Evolutionary conservation across 345 rosid species (phyloP), one percentile per base, ranked within the genome.

Genomic region (Dimocarpus longan): DNA sequence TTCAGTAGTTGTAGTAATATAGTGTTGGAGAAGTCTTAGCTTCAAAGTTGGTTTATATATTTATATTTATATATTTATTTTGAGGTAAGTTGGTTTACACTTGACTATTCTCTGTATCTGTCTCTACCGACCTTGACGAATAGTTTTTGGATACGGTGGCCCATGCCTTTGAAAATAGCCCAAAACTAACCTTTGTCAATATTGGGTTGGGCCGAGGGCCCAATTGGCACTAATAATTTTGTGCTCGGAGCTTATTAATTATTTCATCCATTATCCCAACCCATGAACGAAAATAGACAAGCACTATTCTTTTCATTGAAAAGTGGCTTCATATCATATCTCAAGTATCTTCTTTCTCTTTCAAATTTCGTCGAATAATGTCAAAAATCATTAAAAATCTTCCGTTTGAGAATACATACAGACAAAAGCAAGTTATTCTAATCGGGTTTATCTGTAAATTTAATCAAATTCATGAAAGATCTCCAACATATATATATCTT

Each of bases 21-120:
- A 11, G 18, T 0, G 22, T 59, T 10, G 32, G 73, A 56, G 39
- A 26, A 77, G 62, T 44, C 80, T 60, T 70, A 1, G 70, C 75
- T 60, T 78, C 75, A 10, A 78, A 78, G 75, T 62, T 44, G 67
- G 80, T 39, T 22, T 22, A 65, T n/a, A 10, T 42, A 26, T 26
- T 0, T 26, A 26, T 26, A 26, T 26, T 0, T 26, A 26, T 26
- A 26, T 26, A 26, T 26, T 0, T 26, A 26, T 26, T 26, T 26
- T 26, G 28, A 26, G 28, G 28, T 26, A 78, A 78, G 75, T 62
- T 44, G 67, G 80, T 39, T 22, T 22, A 65, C 12, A 10, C 22
- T 32, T 8, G 21, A 0, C 5, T 6, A 28, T 21, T 11, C 37
- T 32, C 37, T 12, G n/a, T 39, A 1, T 2, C 48, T 16, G 3